Conservation (phyloP, 768 basidiomycete species). For the Naganishia vaughanmartiniae region DNA sequence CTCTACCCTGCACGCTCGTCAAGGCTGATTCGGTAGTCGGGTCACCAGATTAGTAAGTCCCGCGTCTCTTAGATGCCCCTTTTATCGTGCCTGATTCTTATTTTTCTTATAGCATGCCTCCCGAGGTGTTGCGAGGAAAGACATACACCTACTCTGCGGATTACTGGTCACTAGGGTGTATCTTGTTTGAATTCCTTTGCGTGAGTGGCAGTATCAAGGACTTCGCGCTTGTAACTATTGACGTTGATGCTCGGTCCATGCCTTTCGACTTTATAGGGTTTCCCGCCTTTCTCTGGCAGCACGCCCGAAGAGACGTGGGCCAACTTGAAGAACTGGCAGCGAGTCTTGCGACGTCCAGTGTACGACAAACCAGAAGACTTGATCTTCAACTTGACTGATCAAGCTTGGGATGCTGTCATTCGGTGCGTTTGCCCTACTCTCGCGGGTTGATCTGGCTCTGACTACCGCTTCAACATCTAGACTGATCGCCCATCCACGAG, state of each 20-base stretch:
- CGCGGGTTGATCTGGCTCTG: background rate
- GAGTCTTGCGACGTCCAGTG: conserved; percentile 83
- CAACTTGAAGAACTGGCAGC: conserved; percentile 96
- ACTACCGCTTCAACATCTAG: background rate
- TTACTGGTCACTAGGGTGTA: conserved; percentile 97
- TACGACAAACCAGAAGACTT: conserved; percentile 95
- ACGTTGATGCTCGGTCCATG: background rate
- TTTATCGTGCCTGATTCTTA: background rate
- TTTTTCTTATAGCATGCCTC: conserved; percentile 64
- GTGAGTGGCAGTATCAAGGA: conserved; percentile 27
- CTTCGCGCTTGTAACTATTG: background rate
- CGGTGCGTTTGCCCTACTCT: conserved; percentile 57
- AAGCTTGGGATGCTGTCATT: conserved; percentile 91
- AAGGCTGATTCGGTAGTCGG: conserved; percentile 93
- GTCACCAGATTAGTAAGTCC: conserved; percentile 76
- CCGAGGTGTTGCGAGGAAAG: conserved; percentile 78
- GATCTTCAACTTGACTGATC: conserved; percentile 90
- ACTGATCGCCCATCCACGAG: conserved; percentile 80
- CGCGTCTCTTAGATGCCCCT: background rate
- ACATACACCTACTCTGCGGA: conserved; percentile 95
- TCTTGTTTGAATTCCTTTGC: conserved; percentile 74
- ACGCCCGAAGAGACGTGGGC: conserved; percentile 98
- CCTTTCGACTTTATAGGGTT: conserved; percentile 57
- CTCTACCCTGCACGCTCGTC: background rate
- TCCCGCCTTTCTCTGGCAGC: conserved; percentile 94